Base-by-base conservation (phyloP, 177 flowering plant genomes). In the Vitis hybrid region DNA sequence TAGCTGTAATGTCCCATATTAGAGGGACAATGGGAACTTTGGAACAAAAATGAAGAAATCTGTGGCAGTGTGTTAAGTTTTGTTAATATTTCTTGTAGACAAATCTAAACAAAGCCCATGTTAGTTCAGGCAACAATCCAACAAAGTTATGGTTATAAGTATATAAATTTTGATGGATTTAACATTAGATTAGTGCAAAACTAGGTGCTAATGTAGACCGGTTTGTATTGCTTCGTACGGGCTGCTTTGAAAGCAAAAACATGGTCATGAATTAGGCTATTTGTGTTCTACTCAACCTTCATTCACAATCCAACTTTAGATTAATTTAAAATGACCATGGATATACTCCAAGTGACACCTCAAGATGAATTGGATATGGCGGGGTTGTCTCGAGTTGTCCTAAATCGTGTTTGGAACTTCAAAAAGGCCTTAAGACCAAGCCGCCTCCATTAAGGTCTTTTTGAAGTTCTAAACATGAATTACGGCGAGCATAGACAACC, bases 1-100 rank as follows among this genome's bases (percentile, higher is more conserved):
- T 60, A 73, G 80, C 77, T 78, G 80, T 71, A 3, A 54, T 75
- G 78, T 74, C 66, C 18, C 19, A 14, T 2, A 2, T 26, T 20
- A 57, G 50, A 49, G 65, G 34, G 66, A 63, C 78, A 59, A 4
- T 18, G 8, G 10, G 29, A 45, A 50, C 29, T 55, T 56, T 57
- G 7, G 58, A 56, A 31, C 2, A 15, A 54, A 53, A 11, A 18
- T 45, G 11, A 15, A 60, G 63, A 13, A 65, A 39, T 65, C 22
- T 20, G 14, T 52, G 48, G 68, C 62, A 54, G 61, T 39, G 53
- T 12, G 3, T 68, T 64, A 51, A 31, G 53, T 19, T 13, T 34
- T 63, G 60, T 45, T 69, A 29, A 53, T 22, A 31, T 69, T 48
- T 55, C 45, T 65, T 16, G 16, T 18, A 49, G 68, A 75, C 78